A percentile compares a stretch with the other conserved stretches of the same genome.
Conservation (phyloP, 495 filamentous ascomycete genomes). For the Aspergillus affinis region DNA sequence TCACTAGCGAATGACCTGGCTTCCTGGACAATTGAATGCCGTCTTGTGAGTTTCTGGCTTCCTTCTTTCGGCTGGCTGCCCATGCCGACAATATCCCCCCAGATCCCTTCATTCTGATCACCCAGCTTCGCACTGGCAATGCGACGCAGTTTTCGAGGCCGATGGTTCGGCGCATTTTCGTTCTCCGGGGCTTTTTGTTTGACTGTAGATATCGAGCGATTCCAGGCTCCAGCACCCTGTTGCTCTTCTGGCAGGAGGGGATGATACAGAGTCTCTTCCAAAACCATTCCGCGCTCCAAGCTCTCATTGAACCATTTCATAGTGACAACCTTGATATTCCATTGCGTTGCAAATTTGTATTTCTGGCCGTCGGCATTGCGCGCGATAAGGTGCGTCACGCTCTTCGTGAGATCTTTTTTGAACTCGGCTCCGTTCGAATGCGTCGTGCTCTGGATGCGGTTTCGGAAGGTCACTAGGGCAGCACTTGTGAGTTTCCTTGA, state of each 20-base stretch:
- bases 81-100: conserved; percentile 78
- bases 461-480: conserved; percentile 60
- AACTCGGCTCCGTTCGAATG: conserved; percentile 74
- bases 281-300: conserved; percentile 84
- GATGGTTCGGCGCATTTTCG: conserved; percentile 31
- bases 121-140: conserved; percentile 76
- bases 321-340: conserved; percentile 75
- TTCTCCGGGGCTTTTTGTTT: conserved; percentile 26
- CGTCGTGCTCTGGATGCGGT: conserved; percentile 63
- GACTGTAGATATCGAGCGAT: conserved; percentile 42
- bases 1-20: conserved; percentile 45
- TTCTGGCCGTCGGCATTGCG: conserved; percentile 77
- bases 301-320: conserved; percentile 86
- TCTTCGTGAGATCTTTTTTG: conserved; percentile 78
- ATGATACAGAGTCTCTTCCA: conserved; percentile 82
- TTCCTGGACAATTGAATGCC: conserved; percentile 32
- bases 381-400: conserved; percentile 83
- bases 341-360: conserved; percentile 78
- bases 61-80: conserved; percentile 37
- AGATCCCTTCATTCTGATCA: conserved; percentile 77
- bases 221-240: conserved; percentile 79
- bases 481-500: conserved; percentile 17
- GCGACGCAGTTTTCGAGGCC: conserved; percentile 69
- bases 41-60: conserved; percentile 22
- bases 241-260: conserved; percentile 64